phyloP scores from a whole-genome alignment of 257 asterid genomes.

The Paraleonurus japonicus region DNA sequence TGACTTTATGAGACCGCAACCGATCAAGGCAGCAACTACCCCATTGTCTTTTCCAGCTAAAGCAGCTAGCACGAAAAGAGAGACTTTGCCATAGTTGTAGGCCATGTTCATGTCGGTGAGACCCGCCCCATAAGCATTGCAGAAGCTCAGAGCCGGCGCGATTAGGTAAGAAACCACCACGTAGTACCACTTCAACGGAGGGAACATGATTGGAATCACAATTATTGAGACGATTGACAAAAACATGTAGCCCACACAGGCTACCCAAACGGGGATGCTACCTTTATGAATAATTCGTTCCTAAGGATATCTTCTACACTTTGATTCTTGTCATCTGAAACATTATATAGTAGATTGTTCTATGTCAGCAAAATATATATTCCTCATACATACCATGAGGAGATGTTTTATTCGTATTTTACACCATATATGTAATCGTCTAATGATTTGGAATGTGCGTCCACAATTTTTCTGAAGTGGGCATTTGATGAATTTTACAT shows the following conservation, averaged over 20 bases:
- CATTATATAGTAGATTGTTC: neutral
- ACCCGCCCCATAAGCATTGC: constrained; percentile 47
- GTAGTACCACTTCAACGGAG: constrained; percentile 59
- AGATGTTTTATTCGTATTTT: no score
- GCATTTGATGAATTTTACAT: constrained; percentile 2
- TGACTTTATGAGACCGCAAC: constrained; percentile 44
- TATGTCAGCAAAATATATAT: neutral
- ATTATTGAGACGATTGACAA: constrained; percentile 42
- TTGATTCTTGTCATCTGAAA: constrained; percentile 32
- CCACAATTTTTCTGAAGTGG: constrained; percentile 5
- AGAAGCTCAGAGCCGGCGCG: constrained; percentile 63
- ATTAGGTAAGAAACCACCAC: constrained; percentile 44
- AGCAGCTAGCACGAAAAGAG: constrained; percentile 34
- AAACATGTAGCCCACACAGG: constrained; percentile 26
- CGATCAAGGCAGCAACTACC: constrained; percentile 37
- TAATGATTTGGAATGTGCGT: neutral
- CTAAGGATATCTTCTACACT: constrained; percentile 32
- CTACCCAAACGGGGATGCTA: constrained; percentile 32
- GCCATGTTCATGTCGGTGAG: constrained; percentile 41
- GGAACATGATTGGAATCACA: constrained; percentile 60
- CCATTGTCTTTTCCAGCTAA: constrained; percentile 31
- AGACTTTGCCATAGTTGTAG: constrained; percentile 37
- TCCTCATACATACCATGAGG: no score
- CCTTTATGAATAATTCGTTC: constrained; percentile 27
- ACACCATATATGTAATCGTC: no score